A percentile compares a stretch with the other conserved stretches of the same genome.
Conservation (phyloP, 192 early-diverging fungal genomes). For the Coemansia guatemalensis region DNA sequence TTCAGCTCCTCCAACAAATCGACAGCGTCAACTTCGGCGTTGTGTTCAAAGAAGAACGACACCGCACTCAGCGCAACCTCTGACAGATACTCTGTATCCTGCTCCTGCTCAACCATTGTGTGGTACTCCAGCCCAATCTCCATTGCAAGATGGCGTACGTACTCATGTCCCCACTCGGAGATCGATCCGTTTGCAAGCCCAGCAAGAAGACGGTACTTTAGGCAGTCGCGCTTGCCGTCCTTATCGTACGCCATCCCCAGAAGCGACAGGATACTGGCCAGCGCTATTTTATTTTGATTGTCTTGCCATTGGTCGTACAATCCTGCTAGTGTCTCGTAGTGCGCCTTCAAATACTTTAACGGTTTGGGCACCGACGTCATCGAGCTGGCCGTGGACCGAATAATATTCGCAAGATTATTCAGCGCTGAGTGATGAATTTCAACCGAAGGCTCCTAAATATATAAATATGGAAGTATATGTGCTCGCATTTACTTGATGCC, state of each 20-base stretch:
- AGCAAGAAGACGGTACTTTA: slow-evolving; percentile 88
- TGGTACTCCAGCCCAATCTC: slow-evolving; percentile 89
- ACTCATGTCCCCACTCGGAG: slow-evolving; percentile 98
- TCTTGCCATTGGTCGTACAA: slow-evolving; percentile 76
- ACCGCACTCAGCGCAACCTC: slow-evolving; percentile 80
- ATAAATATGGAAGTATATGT: slow-evolving; percentile 12
- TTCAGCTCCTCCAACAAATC: slow-evolving; percentile 93
- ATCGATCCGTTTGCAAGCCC: slow-evolving; percentile 65
- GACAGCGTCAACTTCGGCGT: slow-evolving; percentile 97
- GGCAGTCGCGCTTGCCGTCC: slow-evolving; percentile 77
- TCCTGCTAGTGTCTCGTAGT: slow-evolving; percentile 69
- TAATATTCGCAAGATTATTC: slow-evolving; percentile 82
- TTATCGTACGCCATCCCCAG: slow-evolving; percentile 95
- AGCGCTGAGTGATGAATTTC: slow-evolving; percentile 83
- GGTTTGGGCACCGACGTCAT: slow-evolving; percentile 99
- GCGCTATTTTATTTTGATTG: slow-evolving; percentile 68
- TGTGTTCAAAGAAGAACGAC: slow-evolving; percentile 95
- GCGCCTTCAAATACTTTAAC: slow-evolving; percentile 90
- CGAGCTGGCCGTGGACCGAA: slow-evolving; percentile 93
- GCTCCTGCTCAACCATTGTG: slow-evolving; percentile 62
- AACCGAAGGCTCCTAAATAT: slow-evolving; percentile 61
- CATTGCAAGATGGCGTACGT: slow-evolving; percentile 90
- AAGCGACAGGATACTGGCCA: slow-evolving; percentile 96
- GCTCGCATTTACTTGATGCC: not conserved
- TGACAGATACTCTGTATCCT: slow-evolving; percentile 62